Base-by-base conservation (phyloP, 202 grass and related monocot species). In the Carex sylvatica region DNA sequence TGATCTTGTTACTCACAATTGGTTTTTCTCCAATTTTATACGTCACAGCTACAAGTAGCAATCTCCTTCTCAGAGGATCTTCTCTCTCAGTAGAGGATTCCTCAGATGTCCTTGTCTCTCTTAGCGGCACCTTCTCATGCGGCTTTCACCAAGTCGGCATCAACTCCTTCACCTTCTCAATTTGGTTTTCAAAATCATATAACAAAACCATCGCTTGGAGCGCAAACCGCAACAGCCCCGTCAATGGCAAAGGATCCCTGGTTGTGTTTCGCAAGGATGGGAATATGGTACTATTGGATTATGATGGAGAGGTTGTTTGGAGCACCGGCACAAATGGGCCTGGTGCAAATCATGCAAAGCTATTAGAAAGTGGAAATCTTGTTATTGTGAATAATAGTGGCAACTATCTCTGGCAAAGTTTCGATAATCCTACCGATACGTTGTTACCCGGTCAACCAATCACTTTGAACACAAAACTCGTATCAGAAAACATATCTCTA, bases 11-110 rank as follows among this genome's bases (percentile, higher is more conserved):
- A 40, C 65, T 69, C 18, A 11, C 35, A 42, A 42, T 19, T 3
- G 65, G 16, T n/a, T 40, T 69, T 8, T 20, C 65, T n/a, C 16
- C 33, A 20, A 40, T 3, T 9, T 9, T 19, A 9, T 42, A 6
- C 3, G 4, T 35, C 8, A 18, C 31, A 40, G 18, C 15, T 58
- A 44, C 15, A 22, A 59, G 52, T 36, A 59, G 20, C 11, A 79
- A 79, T 36, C 33, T 20, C 22, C 51, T 79, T 59, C 54, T 1
- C 8, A 28, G 56, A 33, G 54, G 75, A 22, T 54, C 70, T 0
- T 86, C 85, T 30, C 87, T 92, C 52, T 86, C 87, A 9, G 89
- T 91, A 3, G 89, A 94, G 83, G 75, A 94, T 84, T 78, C 51
- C 53, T 75, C 86, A 28, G 42, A 79, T 35, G 30, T 83, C 15